phyloP scores from a whole-genome alignment of 345 rosid species.

The Populus nigra region DNA sequence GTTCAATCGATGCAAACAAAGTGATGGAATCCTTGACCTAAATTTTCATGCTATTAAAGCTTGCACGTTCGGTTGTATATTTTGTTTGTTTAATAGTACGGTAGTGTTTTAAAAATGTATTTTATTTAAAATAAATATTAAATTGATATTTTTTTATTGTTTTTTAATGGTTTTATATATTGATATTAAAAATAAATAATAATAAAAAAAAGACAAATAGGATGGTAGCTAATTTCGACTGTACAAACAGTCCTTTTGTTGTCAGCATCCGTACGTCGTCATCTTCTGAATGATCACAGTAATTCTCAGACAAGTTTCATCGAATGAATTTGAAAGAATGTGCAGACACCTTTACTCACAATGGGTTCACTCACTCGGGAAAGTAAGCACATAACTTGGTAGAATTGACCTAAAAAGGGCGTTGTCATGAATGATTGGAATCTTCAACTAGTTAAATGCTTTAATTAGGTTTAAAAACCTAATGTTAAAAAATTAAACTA shows the following conservation, averaged over 20 bases:
- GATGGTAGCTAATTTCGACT: too few relatives aligned
- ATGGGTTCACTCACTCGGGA: not conserved
- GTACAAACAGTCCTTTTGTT: not conserved
- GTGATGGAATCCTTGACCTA: not conserved
- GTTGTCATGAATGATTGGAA: not conserved
- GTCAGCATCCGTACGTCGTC: not conserved
- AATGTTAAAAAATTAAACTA: too few relatives aligned
- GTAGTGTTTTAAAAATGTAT: too few relatives aligned
- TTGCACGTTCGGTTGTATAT: not conserved
- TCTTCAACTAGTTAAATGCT: not conserved
- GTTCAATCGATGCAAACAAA: not conserved
- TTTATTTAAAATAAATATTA: too few relatives aligned
- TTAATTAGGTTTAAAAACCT: too few relatives aligned
- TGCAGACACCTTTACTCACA: not conserved
- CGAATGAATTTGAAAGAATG: not conserved
- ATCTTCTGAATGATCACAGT: not conserved
- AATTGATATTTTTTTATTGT: too few relatives aligned
- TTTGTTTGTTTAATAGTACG: too few relatives aligned
- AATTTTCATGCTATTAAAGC: not conserved
- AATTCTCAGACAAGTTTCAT: not conserved
- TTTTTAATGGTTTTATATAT: too few relatives aligned
- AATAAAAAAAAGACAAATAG: not conserved
- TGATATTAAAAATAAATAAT: too few relatives aligned
- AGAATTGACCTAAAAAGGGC: not conserved
- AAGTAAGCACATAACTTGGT: not conserved